Percentiles rank a stretch among this genome's conserved stretches.
Evolutionary conservation across 257 asterid genomes (phyloP).

Genomic region (Striga asiatica): DNA sequence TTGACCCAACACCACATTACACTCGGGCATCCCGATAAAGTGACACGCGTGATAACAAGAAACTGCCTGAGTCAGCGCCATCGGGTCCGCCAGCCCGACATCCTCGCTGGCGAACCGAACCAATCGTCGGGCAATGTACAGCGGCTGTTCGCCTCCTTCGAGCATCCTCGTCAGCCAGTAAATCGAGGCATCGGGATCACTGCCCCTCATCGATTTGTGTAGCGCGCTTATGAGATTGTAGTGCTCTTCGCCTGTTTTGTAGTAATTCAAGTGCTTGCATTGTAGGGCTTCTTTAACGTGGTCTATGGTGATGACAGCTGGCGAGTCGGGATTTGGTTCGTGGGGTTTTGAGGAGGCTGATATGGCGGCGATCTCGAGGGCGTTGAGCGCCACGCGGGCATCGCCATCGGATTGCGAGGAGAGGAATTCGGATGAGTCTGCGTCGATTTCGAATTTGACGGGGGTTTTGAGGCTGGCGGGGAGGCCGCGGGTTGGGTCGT

Average conservation of each 20-base stretch:
- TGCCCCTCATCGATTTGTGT: slow-evolving; percentile 81
- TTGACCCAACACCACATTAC: slow-evolving; percentile 62
- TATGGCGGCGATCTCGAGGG: slow-evolving; percentile 53
- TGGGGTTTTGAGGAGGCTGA: slow-evolving; percentile 27
- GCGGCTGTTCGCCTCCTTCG: slow-evolving; percentile 89
- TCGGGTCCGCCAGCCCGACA: slow-evolving; percentile 72
- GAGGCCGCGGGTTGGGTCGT: slow-evolving; percentile 33
- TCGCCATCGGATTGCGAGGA: slow-evolving; percentile 65
- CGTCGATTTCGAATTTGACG: slow-evolving; percentile 16
- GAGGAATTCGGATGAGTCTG: slow-evolving; percentile 41
- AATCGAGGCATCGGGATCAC: slow-evolving; percentile 62
- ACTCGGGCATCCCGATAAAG: slow-evolving; percentile 76
- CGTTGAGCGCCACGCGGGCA: slow-evolving; percentile 66
- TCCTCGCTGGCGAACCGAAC: slow-evolving; percentile 71
- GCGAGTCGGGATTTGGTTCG: neutral
- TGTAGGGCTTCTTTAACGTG: slow-evolving; percentile 62
- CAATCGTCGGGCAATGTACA: slow-evolving; percentile 69
- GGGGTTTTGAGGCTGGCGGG: slow-evolving; percentile 1
- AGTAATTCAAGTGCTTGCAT: slow-evolving; percentile 67
- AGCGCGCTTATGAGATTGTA: slow-evolving; percentile 75
- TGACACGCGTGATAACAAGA: slow-evolving; percentile 84
- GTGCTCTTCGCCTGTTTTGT: slow-evolving; percentile 73
- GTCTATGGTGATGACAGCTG: neutral
- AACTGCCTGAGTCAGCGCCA: slow-evolving; percentile 66
- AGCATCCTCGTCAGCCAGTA: slow-evolving; percentile 85